phyloP scores from a whole-genome alignment of 1,284 basidiomycete genomes.

The Agaricales sp. region DNA sequence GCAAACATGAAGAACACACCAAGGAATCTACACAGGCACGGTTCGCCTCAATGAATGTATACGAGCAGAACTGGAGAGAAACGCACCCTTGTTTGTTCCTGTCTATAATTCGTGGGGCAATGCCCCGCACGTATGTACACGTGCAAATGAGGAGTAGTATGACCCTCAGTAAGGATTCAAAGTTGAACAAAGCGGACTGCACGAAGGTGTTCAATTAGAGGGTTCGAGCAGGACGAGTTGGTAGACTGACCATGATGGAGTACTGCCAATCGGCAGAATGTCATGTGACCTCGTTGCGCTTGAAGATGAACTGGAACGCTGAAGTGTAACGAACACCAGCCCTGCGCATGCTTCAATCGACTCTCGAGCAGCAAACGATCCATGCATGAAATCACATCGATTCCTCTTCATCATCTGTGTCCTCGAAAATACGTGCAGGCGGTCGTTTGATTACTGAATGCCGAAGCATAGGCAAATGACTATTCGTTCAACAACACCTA shows the following conservation, averaged over 20 bases:
- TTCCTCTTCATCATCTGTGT: no score
- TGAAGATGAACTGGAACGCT: no score
- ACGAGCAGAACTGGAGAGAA: not conserved
- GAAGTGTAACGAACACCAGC: no score
- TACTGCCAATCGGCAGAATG: not conserved
- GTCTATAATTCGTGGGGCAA: slow-evolving; percentile 85
- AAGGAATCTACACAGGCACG: slow-evolving; percentile 48
- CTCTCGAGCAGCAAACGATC: no score
- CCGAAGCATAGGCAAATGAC: no score
- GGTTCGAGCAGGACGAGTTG: not conserved
- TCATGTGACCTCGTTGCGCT: not conserved
- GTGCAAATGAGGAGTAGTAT: slow-evolving; percentile 93
- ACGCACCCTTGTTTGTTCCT: slow-evolving; percentile 90
- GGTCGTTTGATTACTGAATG: no score
- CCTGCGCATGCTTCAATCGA: no score
- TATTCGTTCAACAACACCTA: no score
- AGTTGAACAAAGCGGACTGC: slow-evolving; percentile 97
- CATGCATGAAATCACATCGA: no score
- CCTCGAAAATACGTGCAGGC: no score
- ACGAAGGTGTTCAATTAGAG: not conserved
- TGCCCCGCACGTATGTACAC: slow-evolving; percentile 89
- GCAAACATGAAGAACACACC: slow-evolving; percentile 93
- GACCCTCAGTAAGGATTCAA: slow-evolving; percentile 90
- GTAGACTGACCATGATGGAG: not conserved
- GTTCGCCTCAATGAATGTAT: not conserved